Percentiles rank a stretch among this genome's conserved stretches.
phyloP scores from a whole-genome alignment of 2,329 filamentous ascomycete genomes.

The Fusarium oxysporum region DNA sequence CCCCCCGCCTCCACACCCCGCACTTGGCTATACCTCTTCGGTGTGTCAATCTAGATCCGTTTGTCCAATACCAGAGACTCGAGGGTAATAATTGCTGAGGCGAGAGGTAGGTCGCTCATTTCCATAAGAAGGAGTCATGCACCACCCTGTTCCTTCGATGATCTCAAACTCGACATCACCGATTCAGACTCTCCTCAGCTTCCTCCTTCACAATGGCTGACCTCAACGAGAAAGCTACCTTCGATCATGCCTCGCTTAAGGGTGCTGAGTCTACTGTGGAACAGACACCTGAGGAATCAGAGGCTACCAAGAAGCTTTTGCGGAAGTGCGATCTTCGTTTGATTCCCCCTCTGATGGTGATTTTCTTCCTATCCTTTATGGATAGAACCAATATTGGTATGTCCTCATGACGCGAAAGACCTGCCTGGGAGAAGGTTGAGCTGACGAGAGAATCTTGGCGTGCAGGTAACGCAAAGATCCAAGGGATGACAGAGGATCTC shows the following conservation, averaged over 20 bases:
- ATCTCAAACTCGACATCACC: background rate
- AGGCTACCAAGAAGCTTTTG: conserved; percentile 1
- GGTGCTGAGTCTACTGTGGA: background rate
- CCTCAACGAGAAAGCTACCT: background rate
- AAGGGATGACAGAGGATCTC: conserved; percentile 43
- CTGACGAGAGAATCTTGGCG: rapidly evolving
- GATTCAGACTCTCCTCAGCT: background rate
- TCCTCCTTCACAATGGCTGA: background rate
- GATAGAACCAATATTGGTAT: conserved; percentile 45
- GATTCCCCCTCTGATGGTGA: conserved; percentile 53
- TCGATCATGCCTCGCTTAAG: background rate
- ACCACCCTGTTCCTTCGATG: background rate
- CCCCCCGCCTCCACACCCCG: background rate
- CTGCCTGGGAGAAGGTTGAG: rapidly evolving
- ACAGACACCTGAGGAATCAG: background rate
- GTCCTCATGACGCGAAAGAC: rapidly evolving
- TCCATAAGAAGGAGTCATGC: background rate
- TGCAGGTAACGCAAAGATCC: conserved; percentile 39
- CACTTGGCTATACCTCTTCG: background rate
- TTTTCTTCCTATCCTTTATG: conserved; percentile 43
- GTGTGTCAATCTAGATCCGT: background rate
- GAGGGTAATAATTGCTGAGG: rapidly evolving
- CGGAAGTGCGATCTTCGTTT: conserved; percentile 80
- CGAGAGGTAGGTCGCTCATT: background rate
- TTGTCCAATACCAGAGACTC: background rate